Evolutionary conservation across 1,284 basidiomycete species (phyloP).

Genomic region (Phaffia rhodozyma): DNA sequence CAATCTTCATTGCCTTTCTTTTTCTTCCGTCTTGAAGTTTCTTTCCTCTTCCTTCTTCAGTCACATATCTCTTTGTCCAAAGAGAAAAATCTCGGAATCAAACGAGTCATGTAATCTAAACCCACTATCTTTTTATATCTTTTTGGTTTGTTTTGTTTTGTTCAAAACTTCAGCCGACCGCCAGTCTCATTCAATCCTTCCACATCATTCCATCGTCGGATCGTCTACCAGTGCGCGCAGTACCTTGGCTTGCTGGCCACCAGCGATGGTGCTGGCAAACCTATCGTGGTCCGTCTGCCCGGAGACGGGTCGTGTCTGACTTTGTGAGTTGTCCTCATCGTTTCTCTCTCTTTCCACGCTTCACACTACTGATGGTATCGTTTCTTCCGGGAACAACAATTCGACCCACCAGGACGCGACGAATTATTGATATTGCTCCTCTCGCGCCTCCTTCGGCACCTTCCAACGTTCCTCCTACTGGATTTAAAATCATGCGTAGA

Average conservation of each 20-base stretch:
- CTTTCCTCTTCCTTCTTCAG: too few relatives aligned
- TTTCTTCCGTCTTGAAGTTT: too few relatives aligned
- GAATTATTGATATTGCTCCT: conserved; percentile 15
- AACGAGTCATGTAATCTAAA: background rate
- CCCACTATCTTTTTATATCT: background rate
- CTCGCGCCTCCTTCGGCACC: background rate
- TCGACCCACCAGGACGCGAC: background rate
- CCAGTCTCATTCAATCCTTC: conserved; percentile 8
- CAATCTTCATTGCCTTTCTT: too few relatives aligned
- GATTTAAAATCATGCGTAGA: conserved; percentile 16
- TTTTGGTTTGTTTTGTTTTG: background rate
- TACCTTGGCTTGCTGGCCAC: conserved; percentile 15
- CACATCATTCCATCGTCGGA: conserved; percentile 14
- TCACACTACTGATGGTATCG: background rate
- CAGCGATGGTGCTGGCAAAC: conserved; percentile 2
- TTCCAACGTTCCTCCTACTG: conserved; percentile 3
- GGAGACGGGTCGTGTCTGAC: background rate
- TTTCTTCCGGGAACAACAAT: too few relatives aligned
- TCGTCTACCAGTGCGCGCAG: conserved; percentile 16
- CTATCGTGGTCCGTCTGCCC: background rate
- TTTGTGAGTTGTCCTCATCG: background rate
- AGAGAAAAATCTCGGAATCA: too few relatives aligned
- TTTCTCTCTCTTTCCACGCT: background rate
- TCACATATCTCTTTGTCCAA: too few relatives aligned
- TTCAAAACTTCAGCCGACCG: background rate